Percentiles rank a stretch among this genome's conserved stretches.
Conservation (phyloP, 1,284 basidiomycete genomes). For the Malassezia yamatoensis region DNA sequence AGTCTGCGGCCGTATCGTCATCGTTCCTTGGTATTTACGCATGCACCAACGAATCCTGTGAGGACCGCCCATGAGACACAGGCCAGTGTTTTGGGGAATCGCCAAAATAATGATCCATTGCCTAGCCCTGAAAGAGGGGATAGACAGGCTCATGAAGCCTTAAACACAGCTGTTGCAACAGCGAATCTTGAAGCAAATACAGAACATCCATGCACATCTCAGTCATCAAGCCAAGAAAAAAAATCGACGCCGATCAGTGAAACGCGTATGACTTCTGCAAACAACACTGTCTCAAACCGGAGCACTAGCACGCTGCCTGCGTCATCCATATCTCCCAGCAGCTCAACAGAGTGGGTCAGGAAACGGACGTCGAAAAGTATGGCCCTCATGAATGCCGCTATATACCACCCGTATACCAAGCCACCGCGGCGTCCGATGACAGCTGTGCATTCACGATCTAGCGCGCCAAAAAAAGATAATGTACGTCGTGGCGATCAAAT, state of each 20-base stretch:
- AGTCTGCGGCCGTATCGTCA: slow-evolving; percentile 13
- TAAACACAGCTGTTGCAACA: neutral
- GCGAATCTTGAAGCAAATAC: neutral
- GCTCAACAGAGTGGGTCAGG: slow-evolving; percentile 28
- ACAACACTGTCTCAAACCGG: neutral
- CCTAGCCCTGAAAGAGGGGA: no score
- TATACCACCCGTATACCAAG: slow-evolving; percentile 7
- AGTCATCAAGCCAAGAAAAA: no score
- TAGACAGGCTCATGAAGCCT: neutral
- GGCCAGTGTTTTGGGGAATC: no score
- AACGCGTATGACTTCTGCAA: neutral
- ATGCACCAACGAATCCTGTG: neutral
- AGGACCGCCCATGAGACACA: no score
- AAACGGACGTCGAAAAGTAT: slow-evolving; percentile 34
- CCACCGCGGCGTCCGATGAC: neutral
- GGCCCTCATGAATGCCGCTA: slow-evolving; percentile 28
- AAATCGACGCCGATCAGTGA: neutral
- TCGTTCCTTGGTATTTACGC: slow-evolving; percentile 14
- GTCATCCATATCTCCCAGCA: neutral
- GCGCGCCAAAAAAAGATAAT: neutral
- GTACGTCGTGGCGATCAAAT: neutral
- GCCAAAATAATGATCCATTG: no score
- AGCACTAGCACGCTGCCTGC: neutral
- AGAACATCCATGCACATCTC: no score
- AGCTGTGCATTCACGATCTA: slow-evolving; percentile 1